Evolutionary conservation across 495 filamentous ascomycete genomes (phyloP), one percentile per base, ranked within the genome.

Genomic region (Bacidia gigantensis): DNA sequence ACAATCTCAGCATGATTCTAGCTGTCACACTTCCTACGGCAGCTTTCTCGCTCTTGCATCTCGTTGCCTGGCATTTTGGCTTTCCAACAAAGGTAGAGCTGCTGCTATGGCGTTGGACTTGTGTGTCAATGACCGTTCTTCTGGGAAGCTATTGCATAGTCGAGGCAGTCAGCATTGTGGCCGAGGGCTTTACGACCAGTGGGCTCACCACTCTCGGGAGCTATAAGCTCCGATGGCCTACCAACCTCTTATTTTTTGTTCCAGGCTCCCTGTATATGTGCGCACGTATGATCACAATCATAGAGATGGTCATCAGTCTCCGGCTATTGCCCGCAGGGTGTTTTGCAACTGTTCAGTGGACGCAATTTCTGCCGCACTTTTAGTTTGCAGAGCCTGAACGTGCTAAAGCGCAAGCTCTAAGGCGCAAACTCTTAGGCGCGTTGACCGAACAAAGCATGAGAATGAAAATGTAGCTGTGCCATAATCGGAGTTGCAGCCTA

Each of bases 21-120:
- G 35, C 51, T 9, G 17, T 61, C n/a, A 32, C 41, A 12, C 3
- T 54, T 3, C 44, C 55, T 12, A 56, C 49, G 5, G 26, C 41
- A 25, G 50, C 17, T 1, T 70, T 69, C 39, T 61, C 60, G 22
- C 55, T 49, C 12, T 57, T 68, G 2, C 65, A 70, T 47, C 38
- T 66, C 11, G 52, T 58, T 11, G 68, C 56, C 3, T 72, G 70
- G 67, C 62, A 70, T 44, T 68, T 66, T 48, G 49, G 63, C 17
- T 71, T 73, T 26, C 69, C 68, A 0, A 67, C 64, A 2, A 18
- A n/a, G 18, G 43, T 46, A 11, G 69, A 72, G 43, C 50, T 51
- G 32, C 24, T 62, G 0, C 49, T 69, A 9, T 71, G 68, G 69
- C 53, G 67, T 11, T 39, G 26, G 26, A 49, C 47, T 0, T 55